Conservation (phyloP, 202 grass and related monocot genomes). For the Panicum hallii region DNA sequence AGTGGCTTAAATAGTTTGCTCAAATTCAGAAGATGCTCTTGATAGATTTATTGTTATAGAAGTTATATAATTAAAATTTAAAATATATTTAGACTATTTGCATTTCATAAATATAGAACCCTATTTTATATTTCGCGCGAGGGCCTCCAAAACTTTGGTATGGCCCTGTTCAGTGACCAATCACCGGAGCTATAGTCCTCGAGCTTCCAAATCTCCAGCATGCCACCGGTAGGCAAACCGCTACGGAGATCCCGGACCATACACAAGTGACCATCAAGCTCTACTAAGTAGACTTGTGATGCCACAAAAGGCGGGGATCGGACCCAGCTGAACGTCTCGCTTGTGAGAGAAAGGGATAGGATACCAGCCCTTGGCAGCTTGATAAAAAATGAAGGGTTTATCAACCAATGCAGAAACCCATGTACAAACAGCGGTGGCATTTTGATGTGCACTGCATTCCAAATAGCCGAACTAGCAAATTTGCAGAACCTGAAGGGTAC, state of each 20-base stretch:
- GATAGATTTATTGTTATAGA: too few species aligned
- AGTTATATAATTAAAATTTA: too few species aligned
- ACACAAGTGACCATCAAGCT: conserved; percentile 33
- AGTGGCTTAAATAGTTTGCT: too few species aligned
- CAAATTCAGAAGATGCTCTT: too few species aligned
- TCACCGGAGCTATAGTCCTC: neutral
- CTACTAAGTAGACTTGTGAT: neutral
- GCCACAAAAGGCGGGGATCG: conserved; percentile 28
- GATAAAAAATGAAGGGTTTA: neutral
- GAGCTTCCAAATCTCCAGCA: conserved; percentile 43
- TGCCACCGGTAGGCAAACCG: neutral
- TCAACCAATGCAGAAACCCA: conserved; percentile 41
- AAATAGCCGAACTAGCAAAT: neutral
- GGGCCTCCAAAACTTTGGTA: too few species aligned
- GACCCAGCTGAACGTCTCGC: conserved; percentile 35
- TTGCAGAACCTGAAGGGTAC: conserved; percentile 32
- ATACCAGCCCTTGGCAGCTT: conserved; percentile 11
- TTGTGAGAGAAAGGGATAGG: conserved; percentile 27
- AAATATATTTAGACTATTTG: too few species aligned
- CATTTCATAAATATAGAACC: too few species aligned
- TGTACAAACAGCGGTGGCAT: conserved; percentile 9
- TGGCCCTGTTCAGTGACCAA: neutral
- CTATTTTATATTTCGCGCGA: too few species aligned
- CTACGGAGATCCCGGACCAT: conserved; percentile 27
- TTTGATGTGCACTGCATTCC: neutral